phyloP scores from a whole-genome alignment of 2,329 filamentous ascomycete genomes.

The Xylariaceae sp. region DNA sequence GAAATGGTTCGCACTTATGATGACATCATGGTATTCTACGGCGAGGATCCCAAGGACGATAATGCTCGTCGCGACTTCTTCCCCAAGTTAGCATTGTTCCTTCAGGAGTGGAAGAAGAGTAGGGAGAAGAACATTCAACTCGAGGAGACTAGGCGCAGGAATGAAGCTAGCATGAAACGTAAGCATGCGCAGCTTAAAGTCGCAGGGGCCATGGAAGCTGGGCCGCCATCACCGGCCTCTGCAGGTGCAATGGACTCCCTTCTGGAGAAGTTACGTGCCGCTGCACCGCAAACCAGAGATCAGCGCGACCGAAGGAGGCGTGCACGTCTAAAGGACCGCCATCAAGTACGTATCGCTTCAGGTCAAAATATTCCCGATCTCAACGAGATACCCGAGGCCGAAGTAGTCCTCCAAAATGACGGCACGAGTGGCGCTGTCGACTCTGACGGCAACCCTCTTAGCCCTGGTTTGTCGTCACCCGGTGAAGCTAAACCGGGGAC shows the following conservation, averaged over 20 bases:
- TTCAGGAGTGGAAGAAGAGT: conserved; percentile 94
- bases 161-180: conserved; percentile 90
- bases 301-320: conserved; percentile 86
- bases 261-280: conserved; percentile 90
- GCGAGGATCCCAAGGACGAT: conserved; percentile 89
- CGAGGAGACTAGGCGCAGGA: conserved; percentile 81
- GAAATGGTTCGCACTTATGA: conserved; percentile 91
- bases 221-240: conserved; percentile 67
- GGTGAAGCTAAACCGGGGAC: conserved; percentile 34
- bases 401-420: conserved; percentile 42
- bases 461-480: conserved; percentile 51
- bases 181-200: conserved; percentile 75
- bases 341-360: conserved; percentile 86
- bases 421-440: conserved; percentile 44
- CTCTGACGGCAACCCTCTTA: conserved; percentile 55
- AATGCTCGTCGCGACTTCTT: conserved; percentile 96
- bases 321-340: conserved; percentile 84
- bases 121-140: conserved; percentile 85
- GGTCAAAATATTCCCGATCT: conserved; percentile 85
- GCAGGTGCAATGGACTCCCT: conserved; percentile 95
- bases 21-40: conserved; percentile 95
- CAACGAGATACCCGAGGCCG: conserved; percentile 62
- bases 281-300: conserved; percentile 86
- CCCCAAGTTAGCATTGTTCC: conserved; percentile 85
- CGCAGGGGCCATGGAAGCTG: conserved; percentile 45